Base-by-base conservation (phyloP, 768 basidiomycete species). In the Trametes cinnabarina region DNA sequence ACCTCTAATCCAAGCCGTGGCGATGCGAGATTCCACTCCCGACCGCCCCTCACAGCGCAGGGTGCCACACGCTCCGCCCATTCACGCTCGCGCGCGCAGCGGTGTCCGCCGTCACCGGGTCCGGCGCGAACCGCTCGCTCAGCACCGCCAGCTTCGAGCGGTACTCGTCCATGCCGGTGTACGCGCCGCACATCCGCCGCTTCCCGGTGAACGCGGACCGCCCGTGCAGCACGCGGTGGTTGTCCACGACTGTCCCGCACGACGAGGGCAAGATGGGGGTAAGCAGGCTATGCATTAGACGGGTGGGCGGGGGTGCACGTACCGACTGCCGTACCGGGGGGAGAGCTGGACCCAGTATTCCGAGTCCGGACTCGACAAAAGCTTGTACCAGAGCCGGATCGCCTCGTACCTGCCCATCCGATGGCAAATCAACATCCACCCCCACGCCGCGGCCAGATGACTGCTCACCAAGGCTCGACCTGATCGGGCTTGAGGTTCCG, bases 131-230 rank as follows among this genome's bases (percentile, higher is more conserved):
- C 58, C 76, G 79, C 70, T 90, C 88, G 32, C 68, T 73, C 7
- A 92, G 75, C 12, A 89, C 86, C 2, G 81, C 78, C 11, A 96
- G 75, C 63, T 87, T 87, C 0, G 93, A 94, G 37, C 81, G 79
- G 70, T 87, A 98, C 69, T 99, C 97, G 69, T 99, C 96, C 12
- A 82, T 77, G 0, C 92, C 91, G 56, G 98, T 82, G 69, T 99
- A 99, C 0, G 96, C 97, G 2, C 96, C 96, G 67, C 96, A 98
- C 85, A 99, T 92, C 1, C 91, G 82, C 3, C 96, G 83, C 70
- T 84, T 83, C 11, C 96, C 96, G 12, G 83, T 80, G 68, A 97
- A 98, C 1, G 86, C 82, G 0, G 94, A 92, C n/a, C 96, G 86
- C 12, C 96, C 96, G 64, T 98, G 96, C 47, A 98, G 76, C 12